Conservation (phyloP, 768 basidiomycete genomes). For the Boletus pseudo-olivaceus region DNA sequence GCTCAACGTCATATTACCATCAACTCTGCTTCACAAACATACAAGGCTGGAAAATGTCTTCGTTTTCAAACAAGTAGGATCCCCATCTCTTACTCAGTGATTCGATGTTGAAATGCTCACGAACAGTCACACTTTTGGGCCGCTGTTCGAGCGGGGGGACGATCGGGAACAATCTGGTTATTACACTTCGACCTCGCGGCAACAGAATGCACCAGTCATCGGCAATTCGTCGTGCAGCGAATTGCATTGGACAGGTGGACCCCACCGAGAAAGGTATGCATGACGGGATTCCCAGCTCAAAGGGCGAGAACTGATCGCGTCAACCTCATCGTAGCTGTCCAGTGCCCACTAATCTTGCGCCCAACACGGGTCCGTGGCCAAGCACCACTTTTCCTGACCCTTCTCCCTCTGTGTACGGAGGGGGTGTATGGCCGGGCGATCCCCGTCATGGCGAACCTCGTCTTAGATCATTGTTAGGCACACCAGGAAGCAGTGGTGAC, state of each 20-base stretch:
- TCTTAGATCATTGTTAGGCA: background rate
- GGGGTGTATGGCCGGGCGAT: background rate
- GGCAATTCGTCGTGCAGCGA: background rate
- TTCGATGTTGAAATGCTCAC: background rate
- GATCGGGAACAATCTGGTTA: background rate
- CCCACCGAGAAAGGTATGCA: conserved; percentile 13
- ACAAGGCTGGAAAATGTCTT: conserved; percentile 3
- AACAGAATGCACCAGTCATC: background rate
- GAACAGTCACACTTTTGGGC: background rate
- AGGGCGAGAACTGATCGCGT: background rate
- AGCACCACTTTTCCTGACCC: too few relatives aligned
- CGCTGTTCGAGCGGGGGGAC: background rate
- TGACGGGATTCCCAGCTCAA: background rate
- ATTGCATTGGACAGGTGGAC: background rate
- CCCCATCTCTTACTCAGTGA: background rate
- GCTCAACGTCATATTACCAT: background rate
- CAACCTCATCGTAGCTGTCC: background rate
- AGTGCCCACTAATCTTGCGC: background rate
- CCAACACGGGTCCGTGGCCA: conserved; percentile 3
- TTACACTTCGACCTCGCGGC: background rate
- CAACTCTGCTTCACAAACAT: background rate
- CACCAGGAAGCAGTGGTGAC: background rate
- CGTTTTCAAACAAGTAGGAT: conserved; percentile 9
- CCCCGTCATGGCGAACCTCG: background rate
- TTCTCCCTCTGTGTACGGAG: background rate